These are phyloP conservation scores for Fraxinus ornus DNA, from an alignment of 305 asterid species.

Conservation along the genomic window DNA sequence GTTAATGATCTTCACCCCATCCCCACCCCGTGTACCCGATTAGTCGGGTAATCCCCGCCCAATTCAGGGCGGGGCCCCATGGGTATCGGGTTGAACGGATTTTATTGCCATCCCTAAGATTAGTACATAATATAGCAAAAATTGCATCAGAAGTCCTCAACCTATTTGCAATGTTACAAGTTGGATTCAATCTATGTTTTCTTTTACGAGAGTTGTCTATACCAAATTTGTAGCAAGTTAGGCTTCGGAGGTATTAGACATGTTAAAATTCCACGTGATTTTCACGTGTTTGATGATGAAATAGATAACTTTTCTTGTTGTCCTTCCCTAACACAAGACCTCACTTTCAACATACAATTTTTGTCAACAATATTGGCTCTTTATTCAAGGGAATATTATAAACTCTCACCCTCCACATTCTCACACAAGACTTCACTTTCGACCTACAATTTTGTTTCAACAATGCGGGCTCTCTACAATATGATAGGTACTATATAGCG, in stretches of 20 bases:
- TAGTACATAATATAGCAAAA: not conserved
- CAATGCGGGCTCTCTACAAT: not conserved
- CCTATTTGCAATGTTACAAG: not conserved
- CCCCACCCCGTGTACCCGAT: too few relatives aligned
- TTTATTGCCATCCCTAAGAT: too few relatives aligned
- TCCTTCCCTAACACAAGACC: not conserved
- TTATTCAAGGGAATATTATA: not conserved
- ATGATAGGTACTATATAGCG: not conserved
- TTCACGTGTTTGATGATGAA: not conserved
- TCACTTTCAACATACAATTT: not conserved
- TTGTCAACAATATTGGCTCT: not conserved
- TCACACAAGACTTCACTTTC: not conserved
- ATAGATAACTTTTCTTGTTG: not conserved
- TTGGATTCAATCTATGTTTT: not conserved
- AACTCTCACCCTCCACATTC: not conserved
- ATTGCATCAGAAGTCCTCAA: not conserved
- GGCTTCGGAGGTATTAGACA: not conserved
- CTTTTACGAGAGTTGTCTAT: not conserved
- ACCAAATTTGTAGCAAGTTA: not conserved
- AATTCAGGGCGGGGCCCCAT: too few relatives aligned
- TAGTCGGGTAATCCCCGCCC: too few relatives aligned
- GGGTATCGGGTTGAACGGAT: too few relatives aligned
- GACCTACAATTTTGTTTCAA: not conserved
- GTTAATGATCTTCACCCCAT: too few relatives aligned
- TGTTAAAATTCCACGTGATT: not conserved